phyloP scores from a whole-genome alignment of 1,139 yeast genomes.

The Blastobotrys apis region DNA sequence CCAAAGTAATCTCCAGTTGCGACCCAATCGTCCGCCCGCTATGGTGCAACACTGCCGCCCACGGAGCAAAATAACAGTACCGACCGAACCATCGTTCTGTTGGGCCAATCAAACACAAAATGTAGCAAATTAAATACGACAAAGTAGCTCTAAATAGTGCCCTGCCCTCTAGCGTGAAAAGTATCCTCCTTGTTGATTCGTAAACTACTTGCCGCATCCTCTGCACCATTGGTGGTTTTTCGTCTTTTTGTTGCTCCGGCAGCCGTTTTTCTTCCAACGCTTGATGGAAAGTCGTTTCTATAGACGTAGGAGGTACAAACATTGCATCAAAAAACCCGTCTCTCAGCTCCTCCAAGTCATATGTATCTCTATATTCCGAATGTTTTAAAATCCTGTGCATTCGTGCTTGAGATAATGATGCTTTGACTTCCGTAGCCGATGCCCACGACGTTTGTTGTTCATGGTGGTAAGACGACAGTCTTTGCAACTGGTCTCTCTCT shows the following conservation, averaged over 20 bases:
- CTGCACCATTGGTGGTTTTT: conserved; percentile 11
- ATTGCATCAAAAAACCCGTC: conserved; percentile 48
- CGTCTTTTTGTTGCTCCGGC: conserved; percentile 11
- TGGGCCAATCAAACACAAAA: conserved; percentile 40
- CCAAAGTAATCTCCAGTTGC: conserved; percentile 44
- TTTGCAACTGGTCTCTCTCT: too few relatives aligned
- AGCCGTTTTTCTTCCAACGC: conserved; percentile 5
- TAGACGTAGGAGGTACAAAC: conserved; percentile 35
- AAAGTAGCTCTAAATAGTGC: conserved; percentile 35
- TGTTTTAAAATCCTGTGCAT: conserved; percentile 9
- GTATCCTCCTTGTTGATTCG: neutral
- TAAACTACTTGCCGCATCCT: neutral
- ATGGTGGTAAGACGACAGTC: too few relatives aligned
- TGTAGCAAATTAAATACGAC: conserved; percentile 40
- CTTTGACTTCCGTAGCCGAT: too few relatives aligned
- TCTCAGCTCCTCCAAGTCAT: conserved; percentile 42
- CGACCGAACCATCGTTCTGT: conserved; percentile 43
- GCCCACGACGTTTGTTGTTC: too few relatives aligned
- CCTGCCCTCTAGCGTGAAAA: conserved; percentile 11
- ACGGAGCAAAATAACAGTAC: conserved; percentile 38
- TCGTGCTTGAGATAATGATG: conserved; percentile 7
- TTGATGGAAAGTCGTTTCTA: conserved; percentile 17
- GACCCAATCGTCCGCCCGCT: conserved; percentile 47
- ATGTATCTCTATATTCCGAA: conserved; percentile 17
- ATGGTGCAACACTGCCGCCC: conserved; percentile 44